phyloP scores from a whole-genome alignment of 2,329 filamentous ascomycete genomes.

The Coniochaeta pulveracea region DNA sequence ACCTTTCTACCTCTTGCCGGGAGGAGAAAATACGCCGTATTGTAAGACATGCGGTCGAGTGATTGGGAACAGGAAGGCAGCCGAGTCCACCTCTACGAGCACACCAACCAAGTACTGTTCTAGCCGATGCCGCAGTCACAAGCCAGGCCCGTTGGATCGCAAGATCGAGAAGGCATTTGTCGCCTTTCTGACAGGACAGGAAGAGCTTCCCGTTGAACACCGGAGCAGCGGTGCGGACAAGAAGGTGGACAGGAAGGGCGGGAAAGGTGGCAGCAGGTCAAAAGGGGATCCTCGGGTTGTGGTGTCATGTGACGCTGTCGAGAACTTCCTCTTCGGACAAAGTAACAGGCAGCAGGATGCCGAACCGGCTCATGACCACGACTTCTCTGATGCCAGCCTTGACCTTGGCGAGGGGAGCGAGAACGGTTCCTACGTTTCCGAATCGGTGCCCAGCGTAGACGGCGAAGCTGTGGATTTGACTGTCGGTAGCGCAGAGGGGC shows the following conservation, averaged over 20 bases:
- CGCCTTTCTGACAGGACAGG: constrained; percentile 16
- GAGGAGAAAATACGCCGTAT: constrained; percentile 37
- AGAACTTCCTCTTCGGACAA: constrained; percentile 35
- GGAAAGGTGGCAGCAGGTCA: constrained; percentile 18
- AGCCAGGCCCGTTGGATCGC: constrained; percentile 31
- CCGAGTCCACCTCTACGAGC: neutral
- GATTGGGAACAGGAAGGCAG: constrained; percentile 27
- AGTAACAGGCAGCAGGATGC: too few species aligned
- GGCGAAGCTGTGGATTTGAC: too few species aligned
- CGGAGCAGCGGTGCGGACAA: constrained; percentile 8
- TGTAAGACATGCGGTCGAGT: constrained; percentile 46
- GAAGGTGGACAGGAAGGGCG: constrained; percentile 19
- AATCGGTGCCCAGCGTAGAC: too few species aligned
- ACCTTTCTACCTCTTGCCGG: constrained; percentile 38
- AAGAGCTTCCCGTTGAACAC: constrained; percentile 5
- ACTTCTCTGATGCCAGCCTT: constrained; percentile 5
- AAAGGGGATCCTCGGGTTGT: constrained; percentile 41
- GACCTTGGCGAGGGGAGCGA: constrained; percentile 6
- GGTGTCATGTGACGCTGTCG: constrained; percentile 36
- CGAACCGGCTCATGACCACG: constrained; percentile 8
- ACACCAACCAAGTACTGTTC: constrained; percentile 43
- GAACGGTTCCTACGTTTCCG: too few species aligned
- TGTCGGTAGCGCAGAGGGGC: neutral
- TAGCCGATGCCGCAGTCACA: constrained; percentile 36
- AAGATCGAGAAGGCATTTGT: constrained; percentile 40